These are phyloP conservation scores for Leccinum uliginosum DNA, from an alignment of 768 basidiomycete genomes.

Conservation along the genomic window DNA sequence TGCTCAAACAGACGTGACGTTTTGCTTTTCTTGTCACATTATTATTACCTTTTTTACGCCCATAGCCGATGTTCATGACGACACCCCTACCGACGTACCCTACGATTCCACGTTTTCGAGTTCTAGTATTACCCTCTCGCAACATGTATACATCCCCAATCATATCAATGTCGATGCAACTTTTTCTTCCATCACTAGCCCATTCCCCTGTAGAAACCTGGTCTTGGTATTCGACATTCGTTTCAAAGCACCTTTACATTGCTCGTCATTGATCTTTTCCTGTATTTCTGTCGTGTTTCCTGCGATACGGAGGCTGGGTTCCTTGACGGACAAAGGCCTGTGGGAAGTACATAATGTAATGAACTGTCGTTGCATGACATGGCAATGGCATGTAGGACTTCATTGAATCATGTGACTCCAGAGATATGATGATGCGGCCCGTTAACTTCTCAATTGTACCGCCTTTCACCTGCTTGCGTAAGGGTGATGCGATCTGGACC, in stretches of 20 bases:
- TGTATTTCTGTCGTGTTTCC: neutral
- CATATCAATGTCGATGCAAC: neutral
- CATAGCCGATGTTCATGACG: neutral
- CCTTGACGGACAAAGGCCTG: neutral
- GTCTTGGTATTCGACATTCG: neutral
- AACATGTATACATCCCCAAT: neutral
- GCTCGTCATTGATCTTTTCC: neutral
- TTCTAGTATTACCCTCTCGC: conserved; percentile 1
- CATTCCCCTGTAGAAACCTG: neutral
- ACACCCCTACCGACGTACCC: conserved; percentile 1
- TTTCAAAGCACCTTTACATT: neutral
- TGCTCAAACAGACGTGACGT: neutral
- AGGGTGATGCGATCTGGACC: neutral
- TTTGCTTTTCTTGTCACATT: conserved; percentile 2
- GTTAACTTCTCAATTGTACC: no score
- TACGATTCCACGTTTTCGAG: neutral
- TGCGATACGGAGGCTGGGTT: neutral
- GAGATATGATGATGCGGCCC: neutral
- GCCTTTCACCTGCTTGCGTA: neutral
- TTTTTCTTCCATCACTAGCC: neutral
- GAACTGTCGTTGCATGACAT: neutral
- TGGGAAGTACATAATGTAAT: no score
- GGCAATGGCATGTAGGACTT: no score
- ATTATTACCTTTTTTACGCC: neutral
- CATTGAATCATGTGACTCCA: neutral